Evolutionary conservation across 371 early-diverging fungal genomes (phyloP), one percentile per base, ranked within the genome.

Genomic region (Syncephalis plumigaleata): DNA sequence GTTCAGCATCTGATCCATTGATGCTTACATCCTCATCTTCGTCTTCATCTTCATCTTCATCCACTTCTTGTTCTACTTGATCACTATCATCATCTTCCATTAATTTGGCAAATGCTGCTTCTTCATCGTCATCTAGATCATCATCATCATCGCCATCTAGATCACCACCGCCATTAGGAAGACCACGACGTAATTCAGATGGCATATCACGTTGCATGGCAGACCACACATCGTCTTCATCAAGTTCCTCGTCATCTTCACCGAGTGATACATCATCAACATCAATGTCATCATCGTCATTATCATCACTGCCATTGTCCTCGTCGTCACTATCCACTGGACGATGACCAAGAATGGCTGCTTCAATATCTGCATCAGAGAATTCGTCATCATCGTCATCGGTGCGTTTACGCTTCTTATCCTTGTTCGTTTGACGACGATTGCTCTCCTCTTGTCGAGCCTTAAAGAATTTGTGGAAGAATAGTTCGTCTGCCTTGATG

Each of bases 401-500:
- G 7, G 55, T 65, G 11, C 24, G 58, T 53, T 68, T 62, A 43
- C 46, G 55, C 46, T 60, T 62, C 40, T 55, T 55, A 38, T 66
- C 68, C 52, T 67, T 39, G 51, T 48, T 43, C 52, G 55, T 53
- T 22, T 58, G 46, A 21, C 58, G 42, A 51, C 54, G 39, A 38
- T 54, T 62, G 56, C 73, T 68, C 54, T 75, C 59, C 58, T 58
- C 49, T 58, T 60, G n/a, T 55, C 45, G 23, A 49, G 16, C 67
- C 16, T 67, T 69, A 58, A 87, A 86, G 58, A 77, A 87, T 48
- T 75, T 79, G 60, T 84, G 79, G 73, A 87, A 93, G 63, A 91
- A 91, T 48, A 67, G 48, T 57, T 81, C 76, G 46, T 81, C 79
- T 0, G 68, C 79, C 3, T 75, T 70, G 0, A 79, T 66, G 47